Percentiles rank a stretch among this genome's conserved stretches.
Conservation (phyloP, 345 rosid species). For the Citrus trifoliata region DNA sequence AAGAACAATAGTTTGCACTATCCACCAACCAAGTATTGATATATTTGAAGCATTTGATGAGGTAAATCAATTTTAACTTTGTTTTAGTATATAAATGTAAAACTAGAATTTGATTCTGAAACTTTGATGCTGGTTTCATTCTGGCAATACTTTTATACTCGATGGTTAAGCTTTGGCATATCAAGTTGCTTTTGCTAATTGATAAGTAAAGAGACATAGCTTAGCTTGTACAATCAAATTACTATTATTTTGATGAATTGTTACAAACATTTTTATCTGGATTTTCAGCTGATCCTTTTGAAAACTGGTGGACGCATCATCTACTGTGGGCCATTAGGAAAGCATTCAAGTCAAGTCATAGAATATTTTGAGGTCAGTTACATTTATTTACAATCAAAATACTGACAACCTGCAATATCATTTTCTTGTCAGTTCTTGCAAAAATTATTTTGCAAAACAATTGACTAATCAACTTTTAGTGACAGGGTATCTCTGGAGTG, state of each 20-base stretch:
- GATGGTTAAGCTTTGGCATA: not conserved
- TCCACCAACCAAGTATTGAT: conserved; percentile 85
- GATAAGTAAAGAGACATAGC: not conserved
- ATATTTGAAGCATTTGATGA: conserved; percentile 87
- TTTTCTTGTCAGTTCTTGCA: not conserved
- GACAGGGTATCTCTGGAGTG: conserved; percentile 56
- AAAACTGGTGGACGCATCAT: conserved; percentile 67
- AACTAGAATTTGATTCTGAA: not conserved
- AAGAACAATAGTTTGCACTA: conserved; percentile 80
- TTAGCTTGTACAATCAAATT: too few species aligned
- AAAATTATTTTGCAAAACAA: not conserved
- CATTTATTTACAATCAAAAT: not conserved
- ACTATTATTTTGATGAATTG: too few species aligned
- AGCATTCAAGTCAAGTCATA: conserved; percentile 49
- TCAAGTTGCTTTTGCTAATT: not conserved
- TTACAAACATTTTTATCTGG: not conserved
- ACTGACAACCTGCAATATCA: not conserved
- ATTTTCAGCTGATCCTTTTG: conserved; percentile 56
- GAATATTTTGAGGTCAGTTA: conserved; percentile 68
- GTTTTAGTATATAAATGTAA: not conserved
- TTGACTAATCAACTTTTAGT: not conserved
- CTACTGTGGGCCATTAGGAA: conserved; percentile 71
- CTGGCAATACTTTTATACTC: not conserved
- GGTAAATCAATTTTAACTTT: conserved; percentile 28
- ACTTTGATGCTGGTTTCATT: not conserved